Base-by-base conservation (phyloP, 108 stramenopile species). In the Cyclotella baltica region DNA sequence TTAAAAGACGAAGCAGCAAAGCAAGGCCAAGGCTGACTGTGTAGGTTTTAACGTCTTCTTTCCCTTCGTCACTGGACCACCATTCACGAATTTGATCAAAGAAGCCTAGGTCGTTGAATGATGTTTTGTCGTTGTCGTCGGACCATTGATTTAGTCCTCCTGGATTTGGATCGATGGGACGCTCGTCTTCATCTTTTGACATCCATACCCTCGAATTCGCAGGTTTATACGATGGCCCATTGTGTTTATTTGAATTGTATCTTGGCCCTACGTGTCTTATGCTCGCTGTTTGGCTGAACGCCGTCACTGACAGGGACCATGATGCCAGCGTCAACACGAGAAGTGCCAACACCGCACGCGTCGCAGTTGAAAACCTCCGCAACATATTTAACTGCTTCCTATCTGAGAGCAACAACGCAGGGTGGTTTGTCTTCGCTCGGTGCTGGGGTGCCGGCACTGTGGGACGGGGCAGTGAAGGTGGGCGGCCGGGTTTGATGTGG, bases 1-100 rank as follows among this genome's bases (percentile, higher is more conserved):
- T 89, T 29, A 94, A 79, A 58, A 93, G 75, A 53, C 96, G 85
- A 11, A 96, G 70, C 18, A 92, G 37, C 0, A 94, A 67, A 18
- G 94, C 93, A 36, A 94, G 65, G 5, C 52, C 74, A n/a, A 95
- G 80, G 77, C 91, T 89, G 28, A 89, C 55, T 51, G 90, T 86
- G 72, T 93, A 96, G 6, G 92, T 93, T 77, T 90, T 87, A 25
- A 94, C 67, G 57, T 94, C 95, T 40, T 92, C 92, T 53, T 71
- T 69, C 8, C 90, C 93, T 46, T 96, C 95, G 2, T 87, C 86
- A 55, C 80, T 81, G 31, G 67, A 31, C 61, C 73, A 81, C 80
- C 80, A 81, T 46, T 81, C 73, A 16, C 65, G 80, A 23, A 81
- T 51, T 73, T 81, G 80, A 20, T 81, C 80, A 43, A 74, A 53